Evolutionary conservation across 768 basidiomycete genomes (phyloP), one percentile per base, ranked within the genome.

Genomic region (Amanita molliuscula): DNA sequence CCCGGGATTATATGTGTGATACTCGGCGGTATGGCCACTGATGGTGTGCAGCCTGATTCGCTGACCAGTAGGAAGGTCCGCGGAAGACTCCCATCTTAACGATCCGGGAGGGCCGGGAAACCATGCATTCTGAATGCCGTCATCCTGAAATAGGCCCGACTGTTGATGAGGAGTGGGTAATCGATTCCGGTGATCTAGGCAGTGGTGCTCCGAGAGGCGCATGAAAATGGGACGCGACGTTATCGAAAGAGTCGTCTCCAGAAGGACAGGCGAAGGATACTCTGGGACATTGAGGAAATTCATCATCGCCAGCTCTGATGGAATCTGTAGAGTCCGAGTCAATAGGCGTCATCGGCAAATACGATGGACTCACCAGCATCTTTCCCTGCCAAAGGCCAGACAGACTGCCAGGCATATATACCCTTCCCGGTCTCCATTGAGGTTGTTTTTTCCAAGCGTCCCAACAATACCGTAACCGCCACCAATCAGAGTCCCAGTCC

Each of bases 311-410:
- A n/a, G 2, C 18, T 50, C 49, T 7, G 49, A 50, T 9, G 49
- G 42, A 34, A 50, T 50, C 49, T 50, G 16, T 7, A 9, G 29
- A 29, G 38, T 23, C 6, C 29, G 23, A 48, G 43, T 40, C 11
- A 15, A 15, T 25, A 18, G 6, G n/a, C 9, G 33, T 4, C 11
- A 25, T 49, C 2, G 5, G 18, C 6, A 11, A 31, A 6, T 29
- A n/a, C 8, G 15, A 43, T 34, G 16, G 6, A 50, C 80, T 52
- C 47, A 84, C 82, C 48, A 79, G 64, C 62, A 82, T 71, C 16
- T 77, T 68, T 3, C 85, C 84, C 52, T 80, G 73, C 80, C 78
- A 85, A 4, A 75, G 64, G 2, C 83, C 83, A 18, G 60, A 62
- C 56, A 84, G 65, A 2, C 67, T 58, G 5, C 83, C 84, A 0